Evolutionary conservation across 2,329 filamentous ascomycete species (phyloP), one percentile per base, ranked within the genome.

Genomic region (Penicillium hesseltinei): DNA sequence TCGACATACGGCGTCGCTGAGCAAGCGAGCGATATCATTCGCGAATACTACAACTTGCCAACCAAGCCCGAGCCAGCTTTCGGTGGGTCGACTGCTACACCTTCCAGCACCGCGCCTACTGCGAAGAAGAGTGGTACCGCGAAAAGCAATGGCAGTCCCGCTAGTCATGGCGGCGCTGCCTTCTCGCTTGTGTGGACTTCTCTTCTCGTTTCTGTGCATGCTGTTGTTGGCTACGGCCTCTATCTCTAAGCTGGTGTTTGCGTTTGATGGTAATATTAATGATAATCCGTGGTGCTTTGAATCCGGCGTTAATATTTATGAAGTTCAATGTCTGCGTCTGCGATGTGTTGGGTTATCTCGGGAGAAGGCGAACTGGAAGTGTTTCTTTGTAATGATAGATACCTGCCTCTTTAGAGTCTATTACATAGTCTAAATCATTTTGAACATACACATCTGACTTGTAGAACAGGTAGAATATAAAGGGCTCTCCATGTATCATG

Each of bases 1-100:
- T 71, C 69, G 15, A 73, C 71, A 13, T 73, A 73, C 36, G 71
- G 70, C 0, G 33, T 73, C 11, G 71, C 71, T 4, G 71, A 73
- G 49, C 66, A 51, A 29, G 53, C 53, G 5, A 55, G 53, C n/a
- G 40, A 42, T 17, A 55, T 55, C 23, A 55, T 55, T 51, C 53
- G 39, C 21, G 5, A 23, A n/a, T 51, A 44, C 15, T 29, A 55
- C n/a, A 42, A 51, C 6, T 17, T 13, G n/a, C 15, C 31, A 5
- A 15, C 46, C 1, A 8, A 15, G 8, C 23, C 38, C 4, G 13
- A 23, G 21, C n/a, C 39, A 2, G 53, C 53, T 13, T 38, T 55
- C 6, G 38, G 46, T 15, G 17, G 25, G 5, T 36, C 53, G 8
- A 29, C 8, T 21, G 5, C 43, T 2, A 36, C 50, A 9, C 0